Base-by-base conservation (phyloP, 768 basidiomycete species). In the Cubamyces sp. region DNA sequence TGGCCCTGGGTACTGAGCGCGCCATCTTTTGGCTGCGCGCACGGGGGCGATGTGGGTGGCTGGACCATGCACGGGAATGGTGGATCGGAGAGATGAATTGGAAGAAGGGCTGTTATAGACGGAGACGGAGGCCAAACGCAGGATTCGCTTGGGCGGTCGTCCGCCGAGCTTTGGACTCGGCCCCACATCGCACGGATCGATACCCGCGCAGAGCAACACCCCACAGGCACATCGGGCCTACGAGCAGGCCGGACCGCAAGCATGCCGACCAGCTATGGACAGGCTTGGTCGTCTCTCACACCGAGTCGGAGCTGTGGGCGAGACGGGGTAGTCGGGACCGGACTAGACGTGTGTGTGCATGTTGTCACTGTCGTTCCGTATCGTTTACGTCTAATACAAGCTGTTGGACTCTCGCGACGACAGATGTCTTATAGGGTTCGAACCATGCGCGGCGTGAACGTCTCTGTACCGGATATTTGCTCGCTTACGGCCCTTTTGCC, bases 21-120 rank as follows among this genome's bases (percentile, higher is more conserved):
- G 57, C 21, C 49, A 30, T 58, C 16, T 30, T 21, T 18, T 1
- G 30, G 37, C 21, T 39, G 16, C 28, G 58, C n/a, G 57, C 30
- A 26, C 19, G 7, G 39, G 37, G 47, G 19, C 56, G 48, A 34
- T 55, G 62, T 54, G 49, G 59, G 50, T 68, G 67, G 67, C 67
- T 62, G 67, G 67, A 48, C 67, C 67, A 64, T 66, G 60, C 53
- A 54, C 61, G 54, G 55, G 49, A 37, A 39, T 25, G 21, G 54
- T 14, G 39, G 47, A 28, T 3, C 4, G 7, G 46, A 37, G 34
- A 40, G 39, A 8, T 19, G 42, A 46, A 5, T 25, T 19, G 54
- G 48, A 23, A 28, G 58, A 21, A 23, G 34, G 55, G 45, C 28
- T 43, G 41, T 47, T 28, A 40, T 56, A 47, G 58, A 57, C 26